Conservation (phyloP, 2,329 filamentous ascomycete genomes). For the Lasiodiplodia citricola region DNA sequence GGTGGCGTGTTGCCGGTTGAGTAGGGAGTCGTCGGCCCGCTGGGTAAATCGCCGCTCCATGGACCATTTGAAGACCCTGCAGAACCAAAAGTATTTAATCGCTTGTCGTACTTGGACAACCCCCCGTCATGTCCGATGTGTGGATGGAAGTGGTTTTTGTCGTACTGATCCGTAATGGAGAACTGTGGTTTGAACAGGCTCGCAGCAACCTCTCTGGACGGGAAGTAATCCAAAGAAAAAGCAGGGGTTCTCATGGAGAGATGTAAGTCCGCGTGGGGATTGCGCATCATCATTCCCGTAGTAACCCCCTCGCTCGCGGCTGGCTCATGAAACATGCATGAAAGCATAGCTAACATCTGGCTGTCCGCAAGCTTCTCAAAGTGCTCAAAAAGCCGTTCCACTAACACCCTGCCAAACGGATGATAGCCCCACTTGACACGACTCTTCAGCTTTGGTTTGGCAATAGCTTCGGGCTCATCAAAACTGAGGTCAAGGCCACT, state of each 20-base stretch:
- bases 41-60: slow-evolving; percentile 50
- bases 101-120: slow-evolving; percentile 29
- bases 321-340: slow-evolving; percentile 62
- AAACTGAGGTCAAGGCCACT: slow-evolving; percentile 56
- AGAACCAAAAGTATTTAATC: slow-evolving; percentile 51
- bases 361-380: slow-evolving; percentile 66
- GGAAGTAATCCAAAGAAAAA: slow-evolving; percentile 55
- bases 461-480: slow-evolving; percentile 48
- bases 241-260: slow-evolving; percentile 51
- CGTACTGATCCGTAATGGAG: slow-evolving; percentile 35
- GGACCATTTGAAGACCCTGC: slow-evolving; percentile 57
- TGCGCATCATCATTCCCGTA: slow-evolving; percentile 39
- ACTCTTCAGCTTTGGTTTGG: slow-evolving; percentile 47
- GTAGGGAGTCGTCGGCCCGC: slow-evolving; percentile 56
- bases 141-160: slow-evolving; percentile 33
- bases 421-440: slow-evolving; percentile 63
- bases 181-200: slow-evolving; percentile 48
- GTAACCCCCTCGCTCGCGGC: slow-evolving; percentile 48
- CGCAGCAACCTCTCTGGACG: slow-evolving; percentile 50
- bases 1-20: slow-evolving; percentile 61
- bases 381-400: slow-evolving; percentile 63
- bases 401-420: slow-evolving; percentile 60
- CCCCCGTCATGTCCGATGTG: slow-evolving; percentile 39
- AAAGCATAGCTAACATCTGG: slow-evolving; percentile 70
- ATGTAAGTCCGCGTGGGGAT: slow-evolving; percentile 38